Base-by-base conservation (phyloP, 768 basidiomycete genomes). In the Coprinopsis cinerea region DNA sequence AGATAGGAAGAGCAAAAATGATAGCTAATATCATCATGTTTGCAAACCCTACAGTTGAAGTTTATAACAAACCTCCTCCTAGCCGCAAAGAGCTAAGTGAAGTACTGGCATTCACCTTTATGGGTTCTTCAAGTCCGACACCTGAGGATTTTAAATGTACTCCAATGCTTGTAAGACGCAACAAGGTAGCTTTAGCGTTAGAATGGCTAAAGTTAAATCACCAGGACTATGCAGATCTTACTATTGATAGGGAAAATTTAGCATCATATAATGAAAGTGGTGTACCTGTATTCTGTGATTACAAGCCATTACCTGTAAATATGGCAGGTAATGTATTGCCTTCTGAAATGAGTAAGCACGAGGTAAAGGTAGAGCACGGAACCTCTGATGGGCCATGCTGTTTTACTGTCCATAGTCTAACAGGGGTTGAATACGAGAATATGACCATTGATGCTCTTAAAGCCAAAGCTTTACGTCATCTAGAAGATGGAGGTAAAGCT, bases 311-410 rank as follows among this genome's bases (percentile, higher is more conserved):
- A 34, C 9, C 9, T 34, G n/a, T 9, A 34, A 34, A 34, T 34
- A n/a, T 9, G n/a, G 30, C 30, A 9, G n/a, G 9, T 34, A 34
- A 34, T 34, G n/a, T 9, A 34, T n/a, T 34, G 9, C 30, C 9
- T 9, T 9, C 9, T 34, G 30, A 34, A 34, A 34, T 34, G 30
- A 58, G 58, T 39, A 40, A 55, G 1, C 36, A 61, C 53, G 63
- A 68, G 41, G 46, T 30, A 17, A 58, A 61, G 4, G 55, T 54
- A 2, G 62, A 69, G 18, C 57, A 63, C 20, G 65, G 68, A 15
- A 58, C 56, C 7, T 44, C 51, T n/a, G 41, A 48, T 1, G 70
- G 69, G 2, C 32, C 49, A 0, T 72, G 70, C 53, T 58, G 68
- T 0, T 71, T 73, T n/a, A 24, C 27, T 4, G 44, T 44, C n/a